Evolutionary conservation across 805 yeast species (phyloP), one percentile per base, ranked within the genome.

Genomic region (Sungouiozyma intestinalis): DNA sequence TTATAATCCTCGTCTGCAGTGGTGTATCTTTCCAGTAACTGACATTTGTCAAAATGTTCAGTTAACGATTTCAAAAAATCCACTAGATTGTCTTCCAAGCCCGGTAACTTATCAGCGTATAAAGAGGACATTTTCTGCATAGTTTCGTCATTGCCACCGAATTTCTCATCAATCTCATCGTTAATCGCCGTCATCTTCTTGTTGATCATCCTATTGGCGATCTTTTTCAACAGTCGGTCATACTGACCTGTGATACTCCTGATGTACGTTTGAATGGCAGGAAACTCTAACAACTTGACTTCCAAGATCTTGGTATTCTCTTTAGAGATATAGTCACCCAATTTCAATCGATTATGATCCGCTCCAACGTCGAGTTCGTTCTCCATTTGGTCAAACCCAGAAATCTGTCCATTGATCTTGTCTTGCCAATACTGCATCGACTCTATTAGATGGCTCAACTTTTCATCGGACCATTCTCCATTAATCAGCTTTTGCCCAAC

Each of bases 31-130:
- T 57, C 52, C n/a, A 71, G 42, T 11, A 55, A 63, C 11, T 64
- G 51, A 50, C 94, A 83, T 55, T 84, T 86, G 58, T 87, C 96
- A 52, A 79, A 85, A 62, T 87, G 95, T 41, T 75, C 76, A 9
- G 95, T 81, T 38, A 87, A 65, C 52, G 87, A 76, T 43, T 77
- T 79, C 29, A 88, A 64, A 15, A 81, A 66, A 2, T 73, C 69
- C 1, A 85, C 94, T 60, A 85, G 69, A 41, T 82, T 92, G 44
- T 71, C 69, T 41, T 85, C 94, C 6, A 42, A 36, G 5, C 15
- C 24, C 2, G n/a, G 17, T 15, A 47, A 20, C 14, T 42, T 33
- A 14, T 36, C 38, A 2, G 53, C 50, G n/a, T 35, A 33, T 42
- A 44, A 50, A n/a, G 64, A 64, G 4, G 58, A 49, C n/a, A 52